Percentiles rank a stretch among this genome's conserved stretches.
These are phyloP conservation scores for Microdochium bolleyi DNA, from an alignment of 2,329 filamentous ascomycete genomes.

Conservation along the genomic window DNA sequence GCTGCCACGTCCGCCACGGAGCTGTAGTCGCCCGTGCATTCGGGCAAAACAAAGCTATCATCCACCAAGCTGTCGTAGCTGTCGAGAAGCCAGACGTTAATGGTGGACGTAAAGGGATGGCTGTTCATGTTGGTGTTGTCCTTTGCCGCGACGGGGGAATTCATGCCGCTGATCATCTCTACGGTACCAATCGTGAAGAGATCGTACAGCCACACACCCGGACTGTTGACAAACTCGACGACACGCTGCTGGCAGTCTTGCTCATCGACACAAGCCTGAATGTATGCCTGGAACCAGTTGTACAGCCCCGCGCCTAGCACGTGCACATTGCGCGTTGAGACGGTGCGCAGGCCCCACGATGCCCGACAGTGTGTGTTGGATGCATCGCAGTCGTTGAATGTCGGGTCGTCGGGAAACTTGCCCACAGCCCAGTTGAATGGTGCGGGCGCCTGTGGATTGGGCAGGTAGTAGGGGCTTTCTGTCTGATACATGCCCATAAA, in stretches of 20 bases:
- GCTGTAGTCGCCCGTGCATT: neutral
- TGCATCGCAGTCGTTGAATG: conserved; percentile 34
- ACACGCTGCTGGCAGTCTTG: conserved; percentile 50
- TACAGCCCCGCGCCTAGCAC: conserved; percentile 50
- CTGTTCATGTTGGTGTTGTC: neutral
- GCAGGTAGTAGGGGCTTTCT: conserved; percentile 58
- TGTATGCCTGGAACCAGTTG: conserved; percentile 52
- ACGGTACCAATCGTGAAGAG: conserved; percentile 6
- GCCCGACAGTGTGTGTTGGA: conserved; percentile 33
- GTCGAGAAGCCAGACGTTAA: neutral
- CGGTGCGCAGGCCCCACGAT: conserved; percentile 49
- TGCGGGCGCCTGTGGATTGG: conserved; percentile 47
- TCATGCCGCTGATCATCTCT: conserved; percentile 5
- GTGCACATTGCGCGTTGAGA: conserved; percentile 39
- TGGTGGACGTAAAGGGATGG: neutral
- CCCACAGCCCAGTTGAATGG: conserved; percentile 35
- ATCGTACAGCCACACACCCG: conserved; percentile 5
- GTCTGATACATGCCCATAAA: conserved; percentile 52
- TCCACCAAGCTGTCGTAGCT: too few species aligned
- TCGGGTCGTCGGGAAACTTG: conserved; percentile 41
- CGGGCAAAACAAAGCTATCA: neutral
- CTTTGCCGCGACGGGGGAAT: neutral
- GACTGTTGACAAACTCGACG: conserved; percentile 17
- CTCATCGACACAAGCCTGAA: conserved; percentile 40
- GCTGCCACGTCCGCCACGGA: neutral